Evolutionary conservation across 805 yeast species (phyloP), one percentile per base, ranked within the genome.

Genomic region (Metschnikowia similis): DNA sequence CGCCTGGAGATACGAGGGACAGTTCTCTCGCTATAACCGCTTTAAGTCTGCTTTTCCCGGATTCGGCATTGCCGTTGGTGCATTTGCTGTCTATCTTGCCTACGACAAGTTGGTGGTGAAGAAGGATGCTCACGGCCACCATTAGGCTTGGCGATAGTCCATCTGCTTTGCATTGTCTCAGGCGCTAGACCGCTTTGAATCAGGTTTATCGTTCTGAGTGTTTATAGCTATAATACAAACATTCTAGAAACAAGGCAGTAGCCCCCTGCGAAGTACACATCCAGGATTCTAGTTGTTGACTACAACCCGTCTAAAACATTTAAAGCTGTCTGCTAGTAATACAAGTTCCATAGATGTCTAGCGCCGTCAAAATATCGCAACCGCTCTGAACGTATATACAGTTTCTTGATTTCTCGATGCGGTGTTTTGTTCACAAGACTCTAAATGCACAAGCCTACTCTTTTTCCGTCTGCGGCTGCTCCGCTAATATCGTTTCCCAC

Each of bases 1-100:
- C 66, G 94, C 95, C 42, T 88, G 96, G 96, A 84, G 96, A 76
- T 85, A 83, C 70, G 84, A 82, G 62, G 95, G 94, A 52, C 87
- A 83, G 47, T 89, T 89, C 72, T 77, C 87, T 48, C 81, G 89
- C 59, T 69, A 71, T 45, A 82, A 84, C 69, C 75, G 94, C 59
- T 84, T 82, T 67, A 82, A 77, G 61, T 82, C 82, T 50, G 77
- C 87, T 13, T 80, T 89, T 63, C 96, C 96, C 4, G 96, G 96
- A 2, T 76, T 88, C 45, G 87, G 89, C 30, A 76, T 84, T 38
- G 96, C 91, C 28, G 75, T 84, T 26, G 90, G 82, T 14, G 94
- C 90, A 2, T 89, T 89, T 62, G 72, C 82, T 31, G 74, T 79
- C 21, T 84, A 84, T 63, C 75, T 80, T 52, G 79, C 81, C 32